Evolutionary conservation across 2,329 filamentous ascomycete genomes (phyloP).

Genomic region (Fusarium sarcochroum): DNA sequence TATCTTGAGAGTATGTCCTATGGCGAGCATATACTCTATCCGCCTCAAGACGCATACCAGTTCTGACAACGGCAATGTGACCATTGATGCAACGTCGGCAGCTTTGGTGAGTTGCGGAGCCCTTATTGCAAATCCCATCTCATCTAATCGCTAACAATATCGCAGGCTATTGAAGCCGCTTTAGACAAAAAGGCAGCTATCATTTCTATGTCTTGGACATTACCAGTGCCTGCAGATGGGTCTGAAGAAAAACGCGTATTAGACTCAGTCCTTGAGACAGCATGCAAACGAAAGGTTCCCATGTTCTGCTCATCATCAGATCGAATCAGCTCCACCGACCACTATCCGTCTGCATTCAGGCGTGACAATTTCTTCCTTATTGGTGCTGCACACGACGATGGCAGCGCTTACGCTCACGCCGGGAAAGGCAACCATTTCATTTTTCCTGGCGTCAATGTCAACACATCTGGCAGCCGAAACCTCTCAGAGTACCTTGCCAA

Average conservation of each 20-base stretch:
- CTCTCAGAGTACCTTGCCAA: background rate
- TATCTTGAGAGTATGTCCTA: constrained; percentile 44
- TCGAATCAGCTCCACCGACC: background rate
- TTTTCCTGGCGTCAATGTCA: constrained; percentile 14
- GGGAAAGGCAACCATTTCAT: constrained; percentile 6
- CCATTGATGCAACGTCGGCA: constrained; percentile 14
- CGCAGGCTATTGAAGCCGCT: constrained; percentile 23
- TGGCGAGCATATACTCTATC: constrained; percentile 46
- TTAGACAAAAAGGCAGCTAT: constrained; percentile 25
- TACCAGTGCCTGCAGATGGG: constrained; percentile 3
- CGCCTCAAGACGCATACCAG: constrained; percentile 32
- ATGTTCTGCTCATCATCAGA: constrained; percentile 30
- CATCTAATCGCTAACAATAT: background rate
- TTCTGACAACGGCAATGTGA: background rate
- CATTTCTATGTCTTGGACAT: constrained; percentile 37
- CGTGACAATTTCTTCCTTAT: constrained; percentile 17
- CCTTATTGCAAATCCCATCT: no score
- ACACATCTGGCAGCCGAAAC: background rate
- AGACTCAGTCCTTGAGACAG: background rate
- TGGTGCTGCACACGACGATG: constrained; percentile 17
- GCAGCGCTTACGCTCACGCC: background rate
- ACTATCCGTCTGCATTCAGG: constrained; percentile 14
- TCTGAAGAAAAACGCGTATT: constrained; percentile 5
- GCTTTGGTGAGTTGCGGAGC: constrained; percentile 8
- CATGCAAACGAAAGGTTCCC: constrained; percentile 9